phyloP scores from a whole-genome alignment of 2,329 filamentous ascomycete species.

The Pseudogymnoascus sp. region DNA sequence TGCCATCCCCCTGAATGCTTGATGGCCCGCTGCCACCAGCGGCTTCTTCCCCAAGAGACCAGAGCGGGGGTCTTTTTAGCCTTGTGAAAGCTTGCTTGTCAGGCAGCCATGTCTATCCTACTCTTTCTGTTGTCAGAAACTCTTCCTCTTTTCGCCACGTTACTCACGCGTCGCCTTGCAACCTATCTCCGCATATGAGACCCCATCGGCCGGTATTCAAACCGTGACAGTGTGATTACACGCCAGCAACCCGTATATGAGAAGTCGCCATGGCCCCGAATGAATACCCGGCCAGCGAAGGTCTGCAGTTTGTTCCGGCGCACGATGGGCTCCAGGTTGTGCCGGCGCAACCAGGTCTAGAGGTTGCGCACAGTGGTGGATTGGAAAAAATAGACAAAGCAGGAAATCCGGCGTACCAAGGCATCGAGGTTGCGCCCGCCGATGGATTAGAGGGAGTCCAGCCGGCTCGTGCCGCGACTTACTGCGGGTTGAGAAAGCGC shows the following conservation, averaged over 20 bases:
- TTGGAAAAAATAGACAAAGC: background rate
- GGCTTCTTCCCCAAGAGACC: background rate
- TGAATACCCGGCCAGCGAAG: background rate
- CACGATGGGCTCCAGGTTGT: background rate
- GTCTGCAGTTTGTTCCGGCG: background rate
- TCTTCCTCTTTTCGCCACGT: background rate
- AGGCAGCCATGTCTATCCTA: background rate
- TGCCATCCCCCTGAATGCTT: background rate
- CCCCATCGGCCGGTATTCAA: background rate
- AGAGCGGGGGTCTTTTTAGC: background rate
- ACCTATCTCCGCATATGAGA: background rate
- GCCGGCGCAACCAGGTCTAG: background rate
- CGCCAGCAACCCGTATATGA: background rate
- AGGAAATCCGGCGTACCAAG: background rate
- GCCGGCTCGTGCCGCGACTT: background rate
- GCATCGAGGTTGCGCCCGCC: background rate
- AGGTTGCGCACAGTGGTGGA: background rate
- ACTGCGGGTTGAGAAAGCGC: background rate
- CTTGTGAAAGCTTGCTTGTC: background rate
- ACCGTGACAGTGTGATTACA: background rate
- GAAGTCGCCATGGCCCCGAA: background rate
- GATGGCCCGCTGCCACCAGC: background rate
- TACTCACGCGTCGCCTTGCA: background rate
- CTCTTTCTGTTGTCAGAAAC: background rate
- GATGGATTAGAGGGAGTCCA: background rate